These are phyloP conservation scores for Nicotiana sylvestris DNA, from an alignment of 257 asterid species.

Conservation along the genomic window DNA sequence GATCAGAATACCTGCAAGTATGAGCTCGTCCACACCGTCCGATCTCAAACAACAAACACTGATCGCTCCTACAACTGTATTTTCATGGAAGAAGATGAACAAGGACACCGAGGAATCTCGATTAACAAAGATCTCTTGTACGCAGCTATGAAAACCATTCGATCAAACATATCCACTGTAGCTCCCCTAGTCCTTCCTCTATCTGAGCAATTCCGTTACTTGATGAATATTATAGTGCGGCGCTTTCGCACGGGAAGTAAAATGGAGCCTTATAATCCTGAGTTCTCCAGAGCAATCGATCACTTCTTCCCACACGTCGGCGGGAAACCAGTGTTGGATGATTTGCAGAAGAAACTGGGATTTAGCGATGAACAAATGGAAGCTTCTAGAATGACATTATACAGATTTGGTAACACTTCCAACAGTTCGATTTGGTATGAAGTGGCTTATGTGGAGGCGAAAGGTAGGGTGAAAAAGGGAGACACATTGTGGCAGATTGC, in stretches of 20 bases:
- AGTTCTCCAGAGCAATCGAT: conserved; percentile 33
- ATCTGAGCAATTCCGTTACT: conserved; percentile 33
- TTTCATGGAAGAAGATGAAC: conserved; percentile 35
- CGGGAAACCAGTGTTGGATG: conserved; percentile 39
- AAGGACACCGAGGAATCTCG: conserved; percentile 29
- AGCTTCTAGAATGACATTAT: conserved; percentile 43
- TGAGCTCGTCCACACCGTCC: conserved; percentile 35
- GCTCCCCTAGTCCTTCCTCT: conserved; percentile 42
- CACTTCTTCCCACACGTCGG: conserved; percentile 43
- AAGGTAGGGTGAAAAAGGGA: conserved; percentile 39
- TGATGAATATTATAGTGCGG: conserved; percentile 16
- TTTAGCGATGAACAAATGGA: conserved; percentile 33
- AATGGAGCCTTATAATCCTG: conserved; percentile 30
- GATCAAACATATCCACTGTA: conserved; percentile 37
- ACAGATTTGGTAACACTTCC: conserved; percentile 40
- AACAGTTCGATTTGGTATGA: conserved; percentile 43
- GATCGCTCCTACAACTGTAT: conserved; percentile 40
- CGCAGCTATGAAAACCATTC: conserved; percentile 31
- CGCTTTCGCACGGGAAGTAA: conserved; percentile 24
- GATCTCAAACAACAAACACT: conserved; percentile 36
- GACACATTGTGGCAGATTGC: conserved; percentile 37
- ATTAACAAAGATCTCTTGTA: conserved; percentile 32
- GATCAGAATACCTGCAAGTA: conserved; percentile 29
- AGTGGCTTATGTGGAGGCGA: conserved; percentile 40
- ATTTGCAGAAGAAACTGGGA: conserved; percentile 32